These are phyloP conservation scores for Nakazawaea ambrosiae DNA, from an alignment of 805 yeast genomes.

Conservation along the genomic window DNA sequence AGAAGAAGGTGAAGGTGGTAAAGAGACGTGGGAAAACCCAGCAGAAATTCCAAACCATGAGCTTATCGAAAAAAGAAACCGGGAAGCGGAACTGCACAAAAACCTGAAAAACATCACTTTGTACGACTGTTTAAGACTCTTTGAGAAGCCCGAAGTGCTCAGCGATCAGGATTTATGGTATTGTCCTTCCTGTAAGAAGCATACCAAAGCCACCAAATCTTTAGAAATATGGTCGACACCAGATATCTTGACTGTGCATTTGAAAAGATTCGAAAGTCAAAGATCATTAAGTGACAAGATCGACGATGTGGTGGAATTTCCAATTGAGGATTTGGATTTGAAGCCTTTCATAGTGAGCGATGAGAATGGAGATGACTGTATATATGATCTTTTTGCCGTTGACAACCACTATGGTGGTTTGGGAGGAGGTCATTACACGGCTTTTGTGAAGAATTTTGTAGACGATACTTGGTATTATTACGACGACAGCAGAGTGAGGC, in stretches of 20 bases:
- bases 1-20: slow-evolving; percentile 38
- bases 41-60: slow-evolving; percentile 45
- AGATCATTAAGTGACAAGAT: slow-evolving; percentile 86
- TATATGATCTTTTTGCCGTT: slow-evolving; percentile 86
- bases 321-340: slow-evolving; percentile 77
- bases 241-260: slow-evolving; percentile 81
- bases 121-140: slow-evolving; percentile 66
- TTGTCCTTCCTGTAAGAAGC: slow-evolving; percentile 85
- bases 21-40: slow-evolving; percentile 51
- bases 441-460: slow-evolving; percentile 72
- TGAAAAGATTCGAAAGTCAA: slow-evolving; percentile 83
- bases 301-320: slow-evolving; percentile 78
- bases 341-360: slow-evolving; percentile 41
- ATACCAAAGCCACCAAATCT: slow-evolving; percentile 83
- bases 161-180: slow-evolving; percentile 92
- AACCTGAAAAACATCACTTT: slow-evolving; percentile 40
- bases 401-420: slow-evolving; percentile 95
- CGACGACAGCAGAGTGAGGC: slow-evolving; percentile 75
- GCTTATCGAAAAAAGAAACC: slow-evolving; percentile 38
- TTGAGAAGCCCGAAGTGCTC: slow-evolving; percentile 75
- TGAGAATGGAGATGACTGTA: slow-evolving; percentile 21
- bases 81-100: slow-evolving; percentile 19
- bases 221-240: slow-evolving; percentile 93
- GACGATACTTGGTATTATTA: slow-evolving; percentile 83
- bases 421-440: slow-evolving; percentile 97